A percentile compares a stretch with the other conserved stretches of the same genome.
Conservation (phyloP, 2,329 filamentous ascomycete genomes). For the Penicillium crustosum region DNA sequence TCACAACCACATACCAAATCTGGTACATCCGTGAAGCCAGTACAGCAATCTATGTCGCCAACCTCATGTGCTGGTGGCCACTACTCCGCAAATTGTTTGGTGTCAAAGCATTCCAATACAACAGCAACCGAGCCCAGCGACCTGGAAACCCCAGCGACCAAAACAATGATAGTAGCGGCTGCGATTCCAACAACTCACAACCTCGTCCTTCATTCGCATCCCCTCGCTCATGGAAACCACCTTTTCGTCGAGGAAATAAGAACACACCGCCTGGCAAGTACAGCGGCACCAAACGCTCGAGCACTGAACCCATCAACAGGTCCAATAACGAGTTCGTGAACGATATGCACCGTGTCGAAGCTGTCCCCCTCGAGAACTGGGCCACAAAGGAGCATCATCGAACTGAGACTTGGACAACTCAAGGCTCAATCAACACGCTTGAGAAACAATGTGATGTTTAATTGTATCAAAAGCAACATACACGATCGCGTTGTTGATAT, state of each 20-base stretch:
- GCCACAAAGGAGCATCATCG: neutral
- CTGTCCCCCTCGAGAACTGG: conserved; percentile 17
- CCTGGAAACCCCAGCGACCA: conserved; percentile 11
- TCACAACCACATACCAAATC: conserved; percentile 40
- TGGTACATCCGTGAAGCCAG: conserved; percentile 47
- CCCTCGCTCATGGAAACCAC: conserved; percentile 10
- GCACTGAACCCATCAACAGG: conserved; percentile 22
- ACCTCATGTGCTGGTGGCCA: conserved; percentile 40
- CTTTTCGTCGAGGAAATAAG: conserved; percentile 12
- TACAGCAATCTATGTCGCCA: conserved; percentile 48
- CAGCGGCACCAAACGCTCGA: conserved; percentile 11
- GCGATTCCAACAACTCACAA: conserved; percentile 16
- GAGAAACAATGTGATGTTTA: neutral
- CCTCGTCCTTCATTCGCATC: conserved; percentile 24
- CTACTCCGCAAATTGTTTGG: conserved; percentile 32
- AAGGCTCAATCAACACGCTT: neutral
- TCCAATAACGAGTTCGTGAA: conserved; percentile 10
- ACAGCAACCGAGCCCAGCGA: conserved; percentile 26
- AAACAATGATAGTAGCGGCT: conserved; percentile 20
- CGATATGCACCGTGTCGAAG: conserved; percentile 11
- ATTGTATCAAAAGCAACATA: neutral
- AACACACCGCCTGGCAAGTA: neutral
- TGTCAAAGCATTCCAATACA: conserved; percentile 30
- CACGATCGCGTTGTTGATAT: neutral
- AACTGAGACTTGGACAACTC: conserved; percentile 6